Evolutionary conservation across 169 alveolate species (phyloP).

Genomic region (Besnoitia besnoiti): DNA sequence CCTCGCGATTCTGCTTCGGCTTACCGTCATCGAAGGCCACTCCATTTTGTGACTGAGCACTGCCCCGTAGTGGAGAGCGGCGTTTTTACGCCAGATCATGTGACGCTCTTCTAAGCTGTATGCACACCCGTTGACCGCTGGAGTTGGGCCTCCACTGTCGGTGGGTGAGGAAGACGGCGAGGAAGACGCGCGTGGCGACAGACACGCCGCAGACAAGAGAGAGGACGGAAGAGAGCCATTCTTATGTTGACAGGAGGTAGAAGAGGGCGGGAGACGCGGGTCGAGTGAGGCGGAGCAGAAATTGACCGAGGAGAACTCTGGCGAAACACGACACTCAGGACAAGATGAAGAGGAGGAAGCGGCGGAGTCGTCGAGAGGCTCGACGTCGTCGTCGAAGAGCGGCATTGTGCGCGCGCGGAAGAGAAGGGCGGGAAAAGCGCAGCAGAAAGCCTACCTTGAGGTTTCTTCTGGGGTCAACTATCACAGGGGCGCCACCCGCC

Average conservation of each 20-base stretch:
- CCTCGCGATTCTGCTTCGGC: background rate
- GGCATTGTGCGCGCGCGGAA: background rate
- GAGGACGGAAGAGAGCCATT: too few species aligned
- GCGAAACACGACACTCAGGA: too few species aligned
- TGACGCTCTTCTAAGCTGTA: conserved; percentile 54
- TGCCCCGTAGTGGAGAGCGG: conserved; percentile 58
- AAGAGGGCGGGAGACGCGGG: too few species aligned
- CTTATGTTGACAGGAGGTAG: too few species aligned
- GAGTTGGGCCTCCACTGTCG: too few species aligned
- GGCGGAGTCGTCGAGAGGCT: background rate
- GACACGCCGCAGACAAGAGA: too few species aligned
- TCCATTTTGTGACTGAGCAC: conserved; percentile 61
- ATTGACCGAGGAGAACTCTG: too few species aligned
- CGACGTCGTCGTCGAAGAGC: background rate
- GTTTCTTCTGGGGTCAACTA: too few species aligned
- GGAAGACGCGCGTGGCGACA: too few species aligned
- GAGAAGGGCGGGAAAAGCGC: background rate
- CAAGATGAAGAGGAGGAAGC: background rate
- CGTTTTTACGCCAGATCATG: conserved; percentile 62
- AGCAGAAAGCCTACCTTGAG: background rate
- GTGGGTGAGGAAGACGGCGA: too few species aligned
- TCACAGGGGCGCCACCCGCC: too few species aligned
- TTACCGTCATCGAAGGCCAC: conserved; percentile 69
- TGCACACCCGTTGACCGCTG: background rate
- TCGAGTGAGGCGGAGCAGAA: too few species aligned